Base-by-base conservation (phyloP, 2,329 filamentous ascomycete species). In the Clarireedia monteithiana region DNA sequence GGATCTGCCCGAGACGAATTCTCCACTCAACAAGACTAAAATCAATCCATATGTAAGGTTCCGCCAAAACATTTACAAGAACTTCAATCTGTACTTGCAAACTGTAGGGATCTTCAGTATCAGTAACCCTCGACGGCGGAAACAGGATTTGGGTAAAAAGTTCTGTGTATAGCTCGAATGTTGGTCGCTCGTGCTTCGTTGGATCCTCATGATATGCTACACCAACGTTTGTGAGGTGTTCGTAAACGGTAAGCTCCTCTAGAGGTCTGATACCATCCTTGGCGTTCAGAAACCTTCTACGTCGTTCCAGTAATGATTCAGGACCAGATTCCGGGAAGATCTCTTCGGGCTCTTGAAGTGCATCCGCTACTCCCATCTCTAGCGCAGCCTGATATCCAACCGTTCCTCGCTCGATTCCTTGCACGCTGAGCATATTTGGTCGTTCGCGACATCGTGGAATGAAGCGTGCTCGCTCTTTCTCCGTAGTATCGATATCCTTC, bases 1-100 rank as follows among this genome's bases (percentile, higher is more conserved):
- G 70, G 44, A 89, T 77, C 69, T 89, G 86, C 6, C 86, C 86
- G 1, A 90, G 74, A 12, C 85, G 77, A 57, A 90, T 85, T 39
- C 86, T 79, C 85, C 85, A 89, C 66, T 89, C 86, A 6, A 89
- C 83, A 34, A 84, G 77, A 20, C 84, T 86, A 61, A 90, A 86
- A 69, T 90, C 85, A 51, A 86, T 78, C 86, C 86, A 90, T 47
- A 88, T 79, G 55, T 85, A 84, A 53, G 83, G 77, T 6, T 81
- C 73, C 0, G 79, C 80, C 46, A 90, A 75, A 9, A 86, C 79
- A 66, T 82, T 82, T 47, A 89, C 76, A 17, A 90, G 71, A 4
- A 83, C 80, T 61, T 84, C 77, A 55, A 89, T 88, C 66, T 90
- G 86, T 38, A 87, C 83, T 45, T 84, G 77, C 20, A 90, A 72